Evolutionary conservation across 75 land plant species (phyloP).

Genomic region (Sequoia sempervirens): DNA sequence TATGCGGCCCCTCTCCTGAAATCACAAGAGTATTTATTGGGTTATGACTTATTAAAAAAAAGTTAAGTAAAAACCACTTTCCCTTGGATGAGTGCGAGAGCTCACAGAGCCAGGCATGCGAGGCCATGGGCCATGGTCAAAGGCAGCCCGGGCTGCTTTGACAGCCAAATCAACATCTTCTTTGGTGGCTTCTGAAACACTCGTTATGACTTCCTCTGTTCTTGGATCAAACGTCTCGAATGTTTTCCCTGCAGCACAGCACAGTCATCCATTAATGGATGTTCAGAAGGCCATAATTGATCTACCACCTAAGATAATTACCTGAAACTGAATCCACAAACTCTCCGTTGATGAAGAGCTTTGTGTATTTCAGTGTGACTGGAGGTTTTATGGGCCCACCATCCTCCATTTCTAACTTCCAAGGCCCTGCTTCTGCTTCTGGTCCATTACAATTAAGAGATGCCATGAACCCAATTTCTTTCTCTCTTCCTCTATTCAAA

Average conservation of each 20-base stretch:
- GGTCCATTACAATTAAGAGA: too few species aligned
- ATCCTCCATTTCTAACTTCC: too few species aligned
- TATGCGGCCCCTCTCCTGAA: conserved; percentile 61
- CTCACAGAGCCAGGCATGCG: too few species aligned
- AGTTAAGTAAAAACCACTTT: too few species aligned
- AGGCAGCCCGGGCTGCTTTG: conserved; percentile 17
- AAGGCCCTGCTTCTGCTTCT: too few species aligned
- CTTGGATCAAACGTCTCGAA: conserved; percentile 27
- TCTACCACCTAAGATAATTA: conserved; percentile 1
- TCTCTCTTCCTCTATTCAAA: too few species aligned
- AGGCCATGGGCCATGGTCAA: conserved; percentile 16
- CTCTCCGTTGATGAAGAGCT: conserved; percentile 71
- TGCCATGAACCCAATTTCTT: too few species aligned
- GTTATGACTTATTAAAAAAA: too few species aligned
- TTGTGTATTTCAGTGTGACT: conserved; percentile 39
- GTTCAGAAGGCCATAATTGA: too few species aligned
- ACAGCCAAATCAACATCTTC: conserved; percentile 29
- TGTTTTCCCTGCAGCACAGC: conserved; percentile 20
- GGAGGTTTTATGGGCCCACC: neutral
- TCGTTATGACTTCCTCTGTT: conserved; percentile 19
- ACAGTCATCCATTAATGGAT: too few species aligned
- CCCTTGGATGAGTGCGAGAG: too few species aligned
- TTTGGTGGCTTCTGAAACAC: conserved; percentile 21
- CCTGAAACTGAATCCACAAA: conserved; percentile 80
- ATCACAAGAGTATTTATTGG: neutral